Percentiles rank a stretch among this genome's conserved stretches.
Conservation (phyloP, 2,329 filamentous ascomycete species). For the Hymenoscyphus albidus region DNA sequence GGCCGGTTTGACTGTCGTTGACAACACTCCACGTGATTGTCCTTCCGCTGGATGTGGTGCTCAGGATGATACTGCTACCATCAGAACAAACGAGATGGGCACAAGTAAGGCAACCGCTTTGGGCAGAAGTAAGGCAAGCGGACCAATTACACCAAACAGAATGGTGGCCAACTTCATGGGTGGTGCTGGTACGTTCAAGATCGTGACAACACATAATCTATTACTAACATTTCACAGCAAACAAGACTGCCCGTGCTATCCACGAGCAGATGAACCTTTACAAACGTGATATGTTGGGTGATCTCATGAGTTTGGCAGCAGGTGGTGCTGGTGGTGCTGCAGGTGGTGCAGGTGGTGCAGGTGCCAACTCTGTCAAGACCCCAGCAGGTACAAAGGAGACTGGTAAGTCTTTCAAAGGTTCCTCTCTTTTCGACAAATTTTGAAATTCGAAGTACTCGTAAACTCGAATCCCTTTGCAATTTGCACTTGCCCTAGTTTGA, state of each 20-base stretch:
- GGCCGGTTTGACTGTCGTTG: constrained; percentile 58
- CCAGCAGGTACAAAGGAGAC: constrained; percentile 46
- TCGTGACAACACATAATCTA: too few species aligned
- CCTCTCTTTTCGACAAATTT: too few species aligned
- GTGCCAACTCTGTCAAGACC: constrained; percentile 38
- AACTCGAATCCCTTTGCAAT: too few species aligned
- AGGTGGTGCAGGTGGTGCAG: constrained; percentile 37
- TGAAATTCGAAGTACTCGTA: too few species aligned
- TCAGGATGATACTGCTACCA: constrained; percentile 69
- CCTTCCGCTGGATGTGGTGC: constrained; percentile 57
- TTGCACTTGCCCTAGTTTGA: too few species aligned
- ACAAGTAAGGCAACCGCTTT: constrained; percentile 53
- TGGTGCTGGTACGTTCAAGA: constrained; percentile 28
- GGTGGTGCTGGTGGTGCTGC: constrained; percentile 10
- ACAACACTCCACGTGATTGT: constrained; percentile 67
- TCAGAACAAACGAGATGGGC: constrained; percentile 56
- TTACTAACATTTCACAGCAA: constrained; percentile 25
- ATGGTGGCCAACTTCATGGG: constrained; percentile 61
- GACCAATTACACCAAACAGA: constrained; percentile 53
- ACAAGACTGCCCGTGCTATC: constrained; percentile 63
- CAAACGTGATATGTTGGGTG: constrained; percentile 31
- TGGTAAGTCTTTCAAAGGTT: constrained; percentile 24
- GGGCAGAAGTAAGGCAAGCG: constrained; percentile 56
- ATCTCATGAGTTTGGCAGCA: constrained; percentile 14
- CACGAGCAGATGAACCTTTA: constrained; percentile 60